These are phyloP conservation scores for Colletotrichum higginsianum DNA, from an alignment of 2,329 filamentous ascomycete species.

Conservation along the genomic window DNA sequence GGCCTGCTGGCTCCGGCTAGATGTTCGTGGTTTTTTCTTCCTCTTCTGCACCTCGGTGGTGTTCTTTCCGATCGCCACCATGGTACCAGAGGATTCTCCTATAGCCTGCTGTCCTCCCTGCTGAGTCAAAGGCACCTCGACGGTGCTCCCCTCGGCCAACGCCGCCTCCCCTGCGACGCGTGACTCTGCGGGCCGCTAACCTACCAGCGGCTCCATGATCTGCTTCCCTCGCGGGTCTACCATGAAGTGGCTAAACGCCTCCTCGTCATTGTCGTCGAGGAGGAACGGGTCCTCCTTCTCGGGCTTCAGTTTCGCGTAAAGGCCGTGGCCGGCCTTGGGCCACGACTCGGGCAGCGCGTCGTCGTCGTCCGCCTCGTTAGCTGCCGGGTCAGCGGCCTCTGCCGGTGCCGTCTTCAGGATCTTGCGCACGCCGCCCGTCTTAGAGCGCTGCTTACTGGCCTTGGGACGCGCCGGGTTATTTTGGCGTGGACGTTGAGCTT, in stretches of 20 bases:
- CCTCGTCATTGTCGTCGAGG: slow-evolving; percentile 58
- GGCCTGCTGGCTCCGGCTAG: background rate
- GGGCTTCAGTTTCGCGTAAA: slow-evolving; percentile 56
- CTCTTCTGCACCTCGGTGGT: background rate
- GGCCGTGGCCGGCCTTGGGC: slow-evolving; percentile 56
- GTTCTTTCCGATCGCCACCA: background rate
- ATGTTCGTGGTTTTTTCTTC: background rate
- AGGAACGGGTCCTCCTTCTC: slow-evolving; percentile 58
- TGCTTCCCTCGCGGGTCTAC: slow-evolving; percentile 57
- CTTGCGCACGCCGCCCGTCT: slow-evolving; percentile 52
- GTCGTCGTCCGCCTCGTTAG: slow-evolving; percentile 50
- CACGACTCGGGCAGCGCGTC: slow-evolving; percentile 57
- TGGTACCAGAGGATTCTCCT: too few species aligned
- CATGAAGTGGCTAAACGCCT: slow-evolving; percentile 61
- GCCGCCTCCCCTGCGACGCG: too few species aligned
- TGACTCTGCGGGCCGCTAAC: slow-evolving; percentile 12
- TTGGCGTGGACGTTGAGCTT: slow-evolving; percentile 5
- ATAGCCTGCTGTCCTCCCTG: too few species aligned
- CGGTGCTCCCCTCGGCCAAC: background rate
- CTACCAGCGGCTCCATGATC: slow-evolving; percentile 49
- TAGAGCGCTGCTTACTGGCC: slow-evolving; percentile 48
- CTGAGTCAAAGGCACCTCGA: background rate
- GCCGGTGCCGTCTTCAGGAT: slow-evolving; percentile 50
- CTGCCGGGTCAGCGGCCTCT: slow-evolving; percentile 42
- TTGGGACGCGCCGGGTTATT: slow-evolving; percentile 6